These are phyloP conservation scores for Hypoxylon fragiforme DNA, from an alignment of 495 filamentous ascomycete species.

Conservation along the genomic window DNA sequence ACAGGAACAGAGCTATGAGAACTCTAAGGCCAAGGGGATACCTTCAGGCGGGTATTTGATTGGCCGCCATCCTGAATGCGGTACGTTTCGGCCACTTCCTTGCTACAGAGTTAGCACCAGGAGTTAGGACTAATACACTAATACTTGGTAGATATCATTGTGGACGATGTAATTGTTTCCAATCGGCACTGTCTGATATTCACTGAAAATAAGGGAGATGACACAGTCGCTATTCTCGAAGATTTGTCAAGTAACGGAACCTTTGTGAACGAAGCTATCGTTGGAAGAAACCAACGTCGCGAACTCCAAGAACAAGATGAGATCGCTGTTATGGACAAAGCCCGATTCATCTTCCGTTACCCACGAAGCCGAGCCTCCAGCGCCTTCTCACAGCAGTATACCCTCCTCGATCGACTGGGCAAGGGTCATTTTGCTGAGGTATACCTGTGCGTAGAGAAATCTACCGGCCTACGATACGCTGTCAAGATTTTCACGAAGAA, in stretches of 20 bases:
- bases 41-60: slow-evolving; percentile 86
- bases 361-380: slow-evolving; percentile 74
- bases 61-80: slow-evolving; percentile 91
- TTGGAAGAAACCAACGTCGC: slow-evolving; percentile 89
- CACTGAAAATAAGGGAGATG: slow-evolving; percentile 80
- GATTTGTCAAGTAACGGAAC: slow-evolving; percentile 97
- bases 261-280: slow-evolving; percentile 87
- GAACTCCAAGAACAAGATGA: slow-evolving; percentile 89
- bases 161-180: slow-evolving; percentile 84
- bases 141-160: slow-evolving; percentile 65
- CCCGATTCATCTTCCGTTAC: slow-evolving; percentile 87
- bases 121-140: slow-evolving; percentile 27
- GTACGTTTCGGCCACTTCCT: slow-evolving; percentile 53
- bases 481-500: slow-evolving; percentile 93
- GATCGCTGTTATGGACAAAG: slow-evolving; percentile 78
- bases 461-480: slow-evolving; percentile 79
- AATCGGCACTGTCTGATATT: slow-evolving; percentile 94
- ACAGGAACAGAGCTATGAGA: slow-evolving; percentile 62
- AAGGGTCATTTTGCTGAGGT: slow-evolving; percentile 98
- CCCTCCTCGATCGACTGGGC: slow-evolving; percentile 80
- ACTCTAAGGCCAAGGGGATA: slow-evolving; percentile 56
- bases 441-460: slow-evolving; percentile 84
- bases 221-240: slow-evolving; percentile 79
- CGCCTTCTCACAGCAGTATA: slow-evolving; percentile 84
- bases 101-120: neutral